phyloP scores from a whole-genome alignment of 164 flowering plant genomes.

The Vitis rupestris region DNA sequence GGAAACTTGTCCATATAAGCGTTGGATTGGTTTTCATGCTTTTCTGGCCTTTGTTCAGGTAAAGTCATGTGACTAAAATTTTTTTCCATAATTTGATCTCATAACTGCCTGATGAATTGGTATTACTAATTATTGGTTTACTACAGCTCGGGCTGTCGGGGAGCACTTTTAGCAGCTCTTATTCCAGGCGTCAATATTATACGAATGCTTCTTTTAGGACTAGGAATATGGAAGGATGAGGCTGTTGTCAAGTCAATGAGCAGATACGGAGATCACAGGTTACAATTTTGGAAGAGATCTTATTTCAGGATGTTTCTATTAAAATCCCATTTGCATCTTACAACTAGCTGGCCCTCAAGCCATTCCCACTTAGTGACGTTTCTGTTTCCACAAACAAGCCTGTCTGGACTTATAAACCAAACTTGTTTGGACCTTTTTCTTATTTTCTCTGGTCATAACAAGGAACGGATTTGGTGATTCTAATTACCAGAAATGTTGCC shows the following conservation, averaged over 20 bases:
- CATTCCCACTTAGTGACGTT: constrained; percentile 4
- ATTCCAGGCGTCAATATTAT: constrained; percentile 75
- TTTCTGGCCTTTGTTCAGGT: constrained; percentile 98
- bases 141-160: constrained; percentile 57
- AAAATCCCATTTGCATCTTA: not conserved
- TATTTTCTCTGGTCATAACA: not conserved
- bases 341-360: not conserved
- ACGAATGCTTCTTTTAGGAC: constrained; percentile 75
- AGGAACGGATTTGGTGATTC: too few relatives aligned
- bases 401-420: not conserved
- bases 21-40: constrained; percentile 88
- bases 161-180: constrained; percentile 67
- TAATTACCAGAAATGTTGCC: too few relatives aligned
- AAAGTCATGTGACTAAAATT: constrained; percentile 8
- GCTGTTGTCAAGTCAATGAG: constrained; percentile 86
- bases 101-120: constrained; percentile 11
- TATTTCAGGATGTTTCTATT: not conserved
- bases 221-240: constrained; percentile 79
- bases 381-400: not conserved
- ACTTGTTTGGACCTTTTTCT: not conserved
- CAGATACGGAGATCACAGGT: constrained; percentile 90
- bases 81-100: not conserved
- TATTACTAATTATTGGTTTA: not conserved
- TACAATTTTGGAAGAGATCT: constrained; percentile 2
- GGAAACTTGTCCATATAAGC: constrained; percentile 88